Base-by-base conservation (phyloP, 371 early-diverging fungal genomes). In the Polyrhizophydium stewartii region DNA sequence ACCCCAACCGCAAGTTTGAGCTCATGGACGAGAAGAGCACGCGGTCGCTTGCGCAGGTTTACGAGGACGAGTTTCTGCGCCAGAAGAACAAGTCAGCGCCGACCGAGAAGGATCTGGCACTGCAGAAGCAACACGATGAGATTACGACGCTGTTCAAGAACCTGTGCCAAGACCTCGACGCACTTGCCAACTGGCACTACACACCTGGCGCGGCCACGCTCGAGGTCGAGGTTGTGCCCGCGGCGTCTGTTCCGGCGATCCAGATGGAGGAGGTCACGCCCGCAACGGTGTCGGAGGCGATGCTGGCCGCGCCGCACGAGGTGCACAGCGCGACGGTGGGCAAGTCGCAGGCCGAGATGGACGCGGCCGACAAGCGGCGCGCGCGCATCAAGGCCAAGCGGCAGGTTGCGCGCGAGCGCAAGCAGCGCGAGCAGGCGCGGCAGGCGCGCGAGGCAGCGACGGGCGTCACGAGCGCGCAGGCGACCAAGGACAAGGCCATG, bases 241-340 rank as follows among this genome's bases (percentile, higher is more conserved):
- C 56, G 30, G 79, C 88, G 53, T 85, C 88, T 59, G 87, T 91
- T 27, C 90, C 97, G 9, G 92, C 98, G 1, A 87, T 97, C 64
- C 79, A 87, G 51, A 89, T 96, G 88, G 98, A 97, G 75, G 98
- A 97, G 72, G 89, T 91, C 30, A 90, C 91, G 55, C 98, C 98
- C 13, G 85, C 92, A 31, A 80, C 85, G 63, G 92, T 94, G 28
- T 86, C 91, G 13, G 87, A 89, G 64, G 91, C 91, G 2, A 85
- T 85, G 1, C 76, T 90, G 43, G 77, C 91, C 55, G 94, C 96
- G 16, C 96, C 98, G 27, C 86, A 93, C 70, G 97, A 97, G 79
- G 85, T 94, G 0, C 92, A 85, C 65, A 87, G 84, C 13, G 90
- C 89, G 75, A 79, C 82, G 50, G 79, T 79, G 55, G 74, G 65